Conservation (phyloP, 2,329 filamentous ascomycete genomes). For the Colletotrichum lupini region DNA sequence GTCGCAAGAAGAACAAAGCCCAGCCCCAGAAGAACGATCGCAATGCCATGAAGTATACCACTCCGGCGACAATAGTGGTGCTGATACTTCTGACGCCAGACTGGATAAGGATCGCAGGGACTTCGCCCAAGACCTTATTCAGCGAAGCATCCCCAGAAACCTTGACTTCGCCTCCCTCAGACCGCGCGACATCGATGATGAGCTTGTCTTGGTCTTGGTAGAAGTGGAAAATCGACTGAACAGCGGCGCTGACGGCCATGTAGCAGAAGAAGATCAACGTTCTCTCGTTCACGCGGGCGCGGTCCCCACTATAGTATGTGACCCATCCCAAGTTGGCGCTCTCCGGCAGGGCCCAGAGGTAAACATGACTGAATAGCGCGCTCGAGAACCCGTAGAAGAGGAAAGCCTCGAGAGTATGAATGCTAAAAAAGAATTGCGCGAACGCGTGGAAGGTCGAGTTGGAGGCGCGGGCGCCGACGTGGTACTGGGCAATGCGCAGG, state of each 20-base stretch:
- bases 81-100: conserved; percentile 53
- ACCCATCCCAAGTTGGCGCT: conserved; percentile 77
- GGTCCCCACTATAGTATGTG: conserved; percentile 76
- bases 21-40: conserved; percentile 75
- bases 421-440: conserved; percentile 64
- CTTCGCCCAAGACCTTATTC: conserved; percentile 48
- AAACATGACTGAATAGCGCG: conserved; percentile 83
- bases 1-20: conserved; percentile 75
- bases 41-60: conserved; percentile 72
- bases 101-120: conserved; percentile 52
- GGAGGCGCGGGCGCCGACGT: conserved; percentile 78
- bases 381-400: conserved; percentile 83
- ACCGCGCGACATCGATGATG: conserved; percentile 53
- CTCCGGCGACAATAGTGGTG: conserved; percentile 56
- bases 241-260: conserved; percentile 73
- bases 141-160: conserved; percentile 36
- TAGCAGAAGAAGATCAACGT: conserved; percentile 83
- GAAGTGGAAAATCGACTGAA: conserved; percentile 78
- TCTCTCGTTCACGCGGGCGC: conserved; percentile 84
- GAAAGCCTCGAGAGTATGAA: conserved; percentile 75
- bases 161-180: conserved; percentile 35
- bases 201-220: conserved; percentile 79
- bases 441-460: conserved; percentile 75
- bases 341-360: conserved; percentile 75
- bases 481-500: conserved; percentile 86